A percentile compares a stretch with the other conserved stretches of the same genome.
Conservation (phyloP, 345 rosid species). For the Sisymbrium altissimum region DNA sequence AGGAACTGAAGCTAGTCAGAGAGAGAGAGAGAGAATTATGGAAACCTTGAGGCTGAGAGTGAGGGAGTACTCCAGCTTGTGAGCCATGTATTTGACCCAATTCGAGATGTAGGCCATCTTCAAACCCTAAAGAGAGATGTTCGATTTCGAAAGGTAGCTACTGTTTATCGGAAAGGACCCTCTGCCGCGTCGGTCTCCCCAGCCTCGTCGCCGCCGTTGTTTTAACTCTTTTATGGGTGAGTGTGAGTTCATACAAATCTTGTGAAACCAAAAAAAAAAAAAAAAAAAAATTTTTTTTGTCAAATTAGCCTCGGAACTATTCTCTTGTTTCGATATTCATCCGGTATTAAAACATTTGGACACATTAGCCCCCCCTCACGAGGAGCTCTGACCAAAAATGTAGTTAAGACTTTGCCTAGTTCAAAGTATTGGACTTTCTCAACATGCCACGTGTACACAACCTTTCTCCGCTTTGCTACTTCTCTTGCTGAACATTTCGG, state of each 20-base stretch:
- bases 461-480: neutral
- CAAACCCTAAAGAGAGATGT: neutral
- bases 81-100: conserved; percentile 67
- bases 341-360: neutral
- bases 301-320: conserved; percentile 1
- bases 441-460: conserved; percentile 30
- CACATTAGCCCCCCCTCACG: neutral
- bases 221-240: neutral
- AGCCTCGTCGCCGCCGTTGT: conserved; percentile 31
- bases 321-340: neutral
- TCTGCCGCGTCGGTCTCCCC: conserved; percentile 24
- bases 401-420: neutral
- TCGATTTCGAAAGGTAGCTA: neutral
- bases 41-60: conserved; percentile 63
- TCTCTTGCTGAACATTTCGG: conserved; percentile 4
- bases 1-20: neutral
- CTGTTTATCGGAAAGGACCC: neutral
- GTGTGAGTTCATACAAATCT: conserved; percentile 16
- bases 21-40: neutral
- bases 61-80: conserved; percentile 71
- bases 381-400: neutral
- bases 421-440: conserved; percentile 18
- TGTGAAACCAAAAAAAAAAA: neutral
- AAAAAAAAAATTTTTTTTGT: neutral
- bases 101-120: conserved; percentile 67